phyloP scores from a whole-genome alignment of 805 yeast species.

The Yamadazyma paraphyllophila region DNA sequence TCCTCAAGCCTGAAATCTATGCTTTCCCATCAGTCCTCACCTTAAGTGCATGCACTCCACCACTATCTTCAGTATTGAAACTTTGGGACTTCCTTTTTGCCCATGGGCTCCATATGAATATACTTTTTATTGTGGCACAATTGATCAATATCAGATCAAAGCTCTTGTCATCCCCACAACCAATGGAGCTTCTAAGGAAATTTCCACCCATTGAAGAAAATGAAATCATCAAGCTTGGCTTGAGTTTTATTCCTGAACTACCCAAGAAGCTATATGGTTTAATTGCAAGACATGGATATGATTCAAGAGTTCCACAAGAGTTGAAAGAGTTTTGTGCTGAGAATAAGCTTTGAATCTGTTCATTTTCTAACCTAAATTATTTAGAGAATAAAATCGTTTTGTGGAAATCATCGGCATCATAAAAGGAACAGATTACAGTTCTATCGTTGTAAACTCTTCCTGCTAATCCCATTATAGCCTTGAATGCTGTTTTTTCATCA shows the following conservation, averaged over 20 bases:
- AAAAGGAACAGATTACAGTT: slow-evolving; percentile 61
- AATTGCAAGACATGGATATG: slow-evolving; percentile 62
- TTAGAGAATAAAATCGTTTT: slow-evolving; percentile 7
- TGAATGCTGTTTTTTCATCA: slow-evolving; percentile 46
- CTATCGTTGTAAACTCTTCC: slow-evolving; percentile 71
- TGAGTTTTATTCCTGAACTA: slow-evolving; percentile 74
- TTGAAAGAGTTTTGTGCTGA: slow-evolving; percentile 22
- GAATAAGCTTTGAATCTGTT: slow-evolving; percentile 2
- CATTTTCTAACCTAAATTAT: not conserved
- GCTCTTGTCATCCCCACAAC: slow-evolving; percentile 59
- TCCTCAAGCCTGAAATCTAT: slow-evolving; percentile 79
- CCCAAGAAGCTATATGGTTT: slow-evolving; percentile 66
- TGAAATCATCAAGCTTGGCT: slow-evolving; percentile 72
- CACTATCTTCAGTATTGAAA: slow-evolving; percentile 67
- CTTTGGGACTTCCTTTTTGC: slow-evolving; percentile 92
- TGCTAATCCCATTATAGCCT: slow-evolving; percentile 58
- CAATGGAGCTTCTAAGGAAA: slow-evolving; percentile 72
- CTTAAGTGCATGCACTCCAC: slow-evolving; percentile 85
- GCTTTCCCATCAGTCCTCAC: slow-evolving; percentile 85
- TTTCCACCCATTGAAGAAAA: slow-evolving; percentile 71
- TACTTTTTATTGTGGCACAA: slow-evolving; percentile 81
- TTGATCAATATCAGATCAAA: slow-evolving; percentile 64
- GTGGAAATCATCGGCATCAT: slow-evolving; percentile 56
- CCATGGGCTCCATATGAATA: slow-evolving; percentile 85
- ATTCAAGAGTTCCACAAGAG: slow-evolving; percentile 39